A percentile compares a stretch with the other conserved stretches of the same genome.
Evolutionary conservation across 106 monocot species (phyloP).

Genomic region (Iris macrosiphon): DNA sequence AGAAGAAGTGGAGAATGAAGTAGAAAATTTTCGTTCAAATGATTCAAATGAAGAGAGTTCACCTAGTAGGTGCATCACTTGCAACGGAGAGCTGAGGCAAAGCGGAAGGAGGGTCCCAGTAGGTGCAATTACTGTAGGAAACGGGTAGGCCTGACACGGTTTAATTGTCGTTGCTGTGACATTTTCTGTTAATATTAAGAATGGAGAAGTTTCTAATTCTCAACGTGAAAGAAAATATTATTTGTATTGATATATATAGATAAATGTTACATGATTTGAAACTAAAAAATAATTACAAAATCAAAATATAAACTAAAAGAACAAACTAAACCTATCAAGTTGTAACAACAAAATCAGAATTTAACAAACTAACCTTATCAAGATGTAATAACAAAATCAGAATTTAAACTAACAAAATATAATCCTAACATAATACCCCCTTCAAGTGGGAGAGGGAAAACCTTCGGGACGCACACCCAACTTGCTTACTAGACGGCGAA

Average conservation of each 20-base stretch:
- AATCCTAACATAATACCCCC: too few species aligned
- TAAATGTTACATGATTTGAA: too few species aligned
- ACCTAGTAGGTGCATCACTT: not conserved
- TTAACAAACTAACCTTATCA: too few species aligned
- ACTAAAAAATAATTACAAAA: too few species aligned
- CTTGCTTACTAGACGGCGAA: not conserved
- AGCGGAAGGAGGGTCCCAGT: conserved; percentile 24
- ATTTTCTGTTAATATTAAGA: conserved; percentile 13
- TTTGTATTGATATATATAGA: too few species aligned
- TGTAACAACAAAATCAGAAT: too few species aligned
- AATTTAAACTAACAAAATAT: too few species aligned
- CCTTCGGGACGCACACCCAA: not conserved
- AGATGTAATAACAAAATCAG: too few species aligned
- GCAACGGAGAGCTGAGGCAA: conserved; percentile 6
- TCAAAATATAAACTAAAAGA: too few species aligned
- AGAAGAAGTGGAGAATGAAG: not conserved
- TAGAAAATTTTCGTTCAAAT: not conserved
- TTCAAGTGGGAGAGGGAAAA: not conserved
- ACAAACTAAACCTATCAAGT: too few species aligned
- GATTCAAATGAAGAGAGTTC: not conserved
- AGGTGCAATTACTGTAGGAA: conserved; percentile 38
- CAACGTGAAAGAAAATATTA: too few species aligned
- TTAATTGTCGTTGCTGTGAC: conserved; percentile 46
- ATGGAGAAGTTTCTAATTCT: too few species aligned
- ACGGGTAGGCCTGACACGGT: conserved; percentile 41